Evolutionary conservation across 176 grass and related monocot genomes (phyloP).

Genomic region (Triticum urartu): DNA sequence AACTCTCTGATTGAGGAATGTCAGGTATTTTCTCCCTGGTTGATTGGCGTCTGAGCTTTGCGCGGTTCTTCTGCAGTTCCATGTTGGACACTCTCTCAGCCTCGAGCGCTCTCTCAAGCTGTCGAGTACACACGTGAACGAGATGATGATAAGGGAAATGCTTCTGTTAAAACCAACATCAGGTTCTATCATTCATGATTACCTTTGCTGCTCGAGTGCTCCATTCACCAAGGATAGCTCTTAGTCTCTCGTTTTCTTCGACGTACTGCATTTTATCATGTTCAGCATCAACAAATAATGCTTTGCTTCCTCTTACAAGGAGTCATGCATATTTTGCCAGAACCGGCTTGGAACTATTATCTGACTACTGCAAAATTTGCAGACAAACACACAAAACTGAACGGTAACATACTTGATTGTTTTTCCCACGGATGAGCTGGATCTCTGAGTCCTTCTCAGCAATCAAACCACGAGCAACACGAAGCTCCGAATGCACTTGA

Average conservation of each 20-base stretch:
- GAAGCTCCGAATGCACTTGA: constrained; percentile 89
- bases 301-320: not conserved
- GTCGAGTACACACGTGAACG: not conserved
- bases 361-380: not conserved
- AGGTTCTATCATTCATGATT: not conserved
- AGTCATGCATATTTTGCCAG: not conserved
- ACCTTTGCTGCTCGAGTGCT: constrained; percentile 73
- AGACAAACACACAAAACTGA: not conserved
- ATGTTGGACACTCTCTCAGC: constrained; percentile 48
- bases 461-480: constrained; percentile 73
- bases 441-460: constrained; percentile 80
- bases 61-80: constrained; percentile 42
- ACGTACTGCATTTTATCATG: constrained; percentile 49
- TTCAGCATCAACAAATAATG: not conserved
- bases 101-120: constrained; percentile 69
- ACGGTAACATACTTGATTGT: constrained; percentile 59
- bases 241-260: constrained; percentile 68
- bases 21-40: constrained; percentile 3
- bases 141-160: not conserved
- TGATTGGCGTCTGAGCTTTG: constrained; percentile 16
- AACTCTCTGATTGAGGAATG: not conserved
- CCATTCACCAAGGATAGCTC: constrained; percentile 79
- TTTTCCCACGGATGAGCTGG: constrained; percentile 68
- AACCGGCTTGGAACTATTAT: not conserved
- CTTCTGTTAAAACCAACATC: not conserved